Conservation (phyloP, 108 stramenopile genomes). For the Skeletonema marinoi region DNA sequence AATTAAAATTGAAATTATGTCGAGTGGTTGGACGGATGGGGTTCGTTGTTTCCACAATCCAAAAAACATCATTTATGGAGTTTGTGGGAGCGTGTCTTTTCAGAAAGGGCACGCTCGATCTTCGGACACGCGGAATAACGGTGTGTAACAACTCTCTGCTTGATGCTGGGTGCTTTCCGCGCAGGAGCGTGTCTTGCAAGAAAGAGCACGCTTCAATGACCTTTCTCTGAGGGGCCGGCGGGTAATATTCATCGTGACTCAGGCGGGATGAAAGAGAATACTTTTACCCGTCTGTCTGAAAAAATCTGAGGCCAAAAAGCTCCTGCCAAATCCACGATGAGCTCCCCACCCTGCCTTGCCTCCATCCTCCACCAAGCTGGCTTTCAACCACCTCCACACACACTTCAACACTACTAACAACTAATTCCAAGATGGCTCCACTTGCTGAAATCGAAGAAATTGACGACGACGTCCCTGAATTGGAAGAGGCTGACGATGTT, state of each 20-base stretch:
- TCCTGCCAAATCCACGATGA: no score
- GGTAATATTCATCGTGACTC: no score
- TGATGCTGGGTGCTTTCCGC: neutral
- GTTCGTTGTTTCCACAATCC: no score
- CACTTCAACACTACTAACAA: neutral
- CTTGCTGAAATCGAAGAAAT: conserved; percentile 74
- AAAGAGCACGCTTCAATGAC: neutral
- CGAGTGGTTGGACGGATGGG: no score
- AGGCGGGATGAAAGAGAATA: no score
- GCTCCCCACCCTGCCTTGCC: no score
- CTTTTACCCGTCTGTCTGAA: neutral
- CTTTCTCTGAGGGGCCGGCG: no score
- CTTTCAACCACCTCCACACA: neutral
- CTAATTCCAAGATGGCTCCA: conserved; percentile 33
- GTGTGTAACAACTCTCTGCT: no score
- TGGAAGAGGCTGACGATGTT: conserved; percentile 71
- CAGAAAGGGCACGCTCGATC: neutral
- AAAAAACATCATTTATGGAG: no score
- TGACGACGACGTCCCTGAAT: conserved; percentile 77
- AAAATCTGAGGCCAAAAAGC: neutral
- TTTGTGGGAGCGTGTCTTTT: neutral
- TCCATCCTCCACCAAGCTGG: no score
- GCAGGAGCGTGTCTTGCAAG: neutral
- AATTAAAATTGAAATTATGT: neutral
- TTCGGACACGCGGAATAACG: no score